These are phyloP conservation scores for Saccharomycopsis vini DNA, from an alignment of 805 yeast species.

Conservation along the genomic window DNA sequence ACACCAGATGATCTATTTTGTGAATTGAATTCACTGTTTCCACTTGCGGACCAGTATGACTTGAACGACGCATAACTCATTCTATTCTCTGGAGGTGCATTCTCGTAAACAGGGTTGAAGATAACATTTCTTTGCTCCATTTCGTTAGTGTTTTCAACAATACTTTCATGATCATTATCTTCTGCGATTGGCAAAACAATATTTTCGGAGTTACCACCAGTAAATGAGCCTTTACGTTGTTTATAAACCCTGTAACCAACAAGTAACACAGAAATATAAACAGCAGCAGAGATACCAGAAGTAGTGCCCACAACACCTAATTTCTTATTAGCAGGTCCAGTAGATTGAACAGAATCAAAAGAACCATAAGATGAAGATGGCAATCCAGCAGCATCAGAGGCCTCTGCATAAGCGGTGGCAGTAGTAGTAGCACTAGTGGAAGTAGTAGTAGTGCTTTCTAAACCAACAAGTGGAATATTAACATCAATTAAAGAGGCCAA, in stretches of 20 bases:
- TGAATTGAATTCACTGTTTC: conserved; percentile 3
- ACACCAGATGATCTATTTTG: not conserved
- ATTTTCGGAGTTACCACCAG: conserved; percentile 16
- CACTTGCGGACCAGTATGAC: conserved; percentile 12
- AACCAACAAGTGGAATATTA: conserved; percentile 49
- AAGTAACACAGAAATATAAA: conserved; percentile 20
- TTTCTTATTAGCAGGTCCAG: conserved; percentile 26
- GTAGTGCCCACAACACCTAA: conserved; percentile 35
- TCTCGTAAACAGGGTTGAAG: conserved; percentile 15
- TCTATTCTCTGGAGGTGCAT: conserved; percentile 9
- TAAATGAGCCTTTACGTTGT: conserved; percentile 20
- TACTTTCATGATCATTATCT: conserved; percentile 12
- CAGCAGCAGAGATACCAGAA: conserved; percentile 19
- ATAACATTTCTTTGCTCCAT: conserved; percentile 9
- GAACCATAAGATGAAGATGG: conserved; percentile 19
- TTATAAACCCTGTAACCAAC: conserved; percentile 26
- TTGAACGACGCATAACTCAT: conserved; percentile 18
- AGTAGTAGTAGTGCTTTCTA: conserved; percentile 20
- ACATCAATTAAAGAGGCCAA: conserved; percentile 68
- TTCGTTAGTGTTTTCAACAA: not conserved
- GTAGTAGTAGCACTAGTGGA: conserved; percentile 6
- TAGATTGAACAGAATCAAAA: conserved; percentile 22
- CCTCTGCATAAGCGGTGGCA: conserved; percentile 11
- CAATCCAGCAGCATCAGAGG: conserved; percentile 19
- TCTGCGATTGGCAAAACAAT: conserved; percentile 18